Base-by-base conservation (phyloP, 2,329 filamentous ascomycete genomes). In the Capronia americana region DNA sequence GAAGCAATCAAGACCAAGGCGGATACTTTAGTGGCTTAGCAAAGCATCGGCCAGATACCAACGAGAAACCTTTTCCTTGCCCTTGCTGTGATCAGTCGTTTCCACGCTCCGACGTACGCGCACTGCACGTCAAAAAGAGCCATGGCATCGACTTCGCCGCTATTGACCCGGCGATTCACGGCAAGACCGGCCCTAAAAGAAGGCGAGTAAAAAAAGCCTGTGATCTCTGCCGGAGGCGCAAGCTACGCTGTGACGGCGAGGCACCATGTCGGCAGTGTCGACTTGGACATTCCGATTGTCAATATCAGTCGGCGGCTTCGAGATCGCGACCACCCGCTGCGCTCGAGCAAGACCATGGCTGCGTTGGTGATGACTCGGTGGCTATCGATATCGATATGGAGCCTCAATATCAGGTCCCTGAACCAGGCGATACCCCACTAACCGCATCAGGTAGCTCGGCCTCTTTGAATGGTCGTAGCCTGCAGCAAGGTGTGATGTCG, bases 211-310 rank as follows among this genome's bases (percentile, higher is more conserved):
- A 71, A 56, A 69, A 67, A 11, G 72, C 72, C 14, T 74, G 72
- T 48, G 64, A 72, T 50, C 55, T 67, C 56, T 74, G 72, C 54
- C 69, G 71, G n/a, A 67, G 64, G 53, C 68, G 69, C 41, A 74
- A 74, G 56, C 66, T 73, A 61, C 71, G 72, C 38, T 74, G 72
- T 57, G 69, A 72, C 50, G 72, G 71, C 7, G 64, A 68, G 46
- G 67, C 70, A 44, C 70, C 72, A 23, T 74, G 72, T 57, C 57
- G 26, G 17, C 44, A 62, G 26, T 67, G 65, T 26, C 60, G 44
- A 17, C 56, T 50, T 1, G 53, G 32, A 7, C 10, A 14, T 17
- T 60, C 65, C 8, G 23, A 32, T 26, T 67, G 65, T 56, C 56
- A 58, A n/a, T 64, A 64, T 23, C 41, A 14, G 12, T 14, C 50